These are phyloP conservation scores for Rhynchosporium graminicola DNA, from an alignment of 2,329 filamentous ascomycete species.

Conservation along the genomic window DNA sequence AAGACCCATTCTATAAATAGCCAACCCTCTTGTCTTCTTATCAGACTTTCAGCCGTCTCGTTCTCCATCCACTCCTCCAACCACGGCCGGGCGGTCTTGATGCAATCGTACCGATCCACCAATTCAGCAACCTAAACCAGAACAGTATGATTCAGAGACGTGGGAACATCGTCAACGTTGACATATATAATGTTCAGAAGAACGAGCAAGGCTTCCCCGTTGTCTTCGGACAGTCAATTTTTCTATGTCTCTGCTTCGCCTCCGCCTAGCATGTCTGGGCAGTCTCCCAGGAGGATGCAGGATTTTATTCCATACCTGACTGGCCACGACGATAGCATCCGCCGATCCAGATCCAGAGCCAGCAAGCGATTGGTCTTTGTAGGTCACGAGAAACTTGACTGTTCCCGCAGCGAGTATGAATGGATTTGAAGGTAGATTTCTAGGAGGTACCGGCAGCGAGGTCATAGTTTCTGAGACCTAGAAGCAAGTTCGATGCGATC, in stretches of 20 bases:
- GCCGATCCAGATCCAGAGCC: constrained; percentile 21
- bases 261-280: background rate
- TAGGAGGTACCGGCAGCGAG: background rate
- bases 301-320: constrained; percentile 26
- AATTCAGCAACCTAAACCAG: constrained; percentile 21
- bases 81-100: constrained; percentile 19
- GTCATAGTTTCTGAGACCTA: background rate
- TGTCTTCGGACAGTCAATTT: constrained; percentile 22
- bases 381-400: constrained; percentile 8
- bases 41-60: constrained; percentile 4
- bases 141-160: background rate
- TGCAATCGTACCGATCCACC: constrained; percentile 21
- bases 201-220: constrained; percentile 17
- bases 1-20: constrained; percentile 27
- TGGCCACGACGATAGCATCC: constrained; percentile 18
- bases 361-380: constrained; percentile 1
- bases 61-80: constrained; percentile 19
- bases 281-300: constrained; percentile 18
- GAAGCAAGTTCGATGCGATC: too few relatives aligned
- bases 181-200: constrained; percentile 24
- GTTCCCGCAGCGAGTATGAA: background rate
- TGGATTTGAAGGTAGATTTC: background rate
- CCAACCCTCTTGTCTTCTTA: constrained; percentile 13
- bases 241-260: background rate
- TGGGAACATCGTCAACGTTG: constrained; percentile 16